Conservation (phyloP, 208 protist species). For the Balamuthia mandrillaris region DNA sequence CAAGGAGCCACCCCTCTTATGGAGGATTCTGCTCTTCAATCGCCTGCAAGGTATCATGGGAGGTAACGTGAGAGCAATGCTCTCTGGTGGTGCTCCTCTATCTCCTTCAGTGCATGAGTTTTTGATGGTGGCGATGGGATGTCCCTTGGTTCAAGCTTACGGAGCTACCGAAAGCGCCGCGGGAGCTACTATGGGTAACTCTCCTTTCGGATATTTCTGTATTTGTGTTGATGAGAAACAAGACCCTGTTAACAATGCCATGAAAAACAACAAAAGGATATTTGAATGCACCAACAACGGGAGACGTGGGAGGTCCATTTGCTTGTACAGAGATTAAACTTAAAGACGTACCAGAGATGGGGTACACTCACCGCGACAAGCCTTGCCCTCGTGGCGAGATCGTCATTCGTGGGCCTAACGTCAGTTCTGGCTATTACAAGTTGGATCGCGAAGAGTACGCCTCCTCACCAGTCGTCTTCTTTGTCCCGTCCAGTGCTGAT, state of each 20-base stretch:
- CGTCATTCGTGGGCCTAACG: conserved; percentile 19
- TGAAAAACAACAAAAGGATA: not conserved
- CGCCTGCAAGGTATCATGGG: not conserved
- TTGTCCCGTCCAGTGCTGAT: not conserved
- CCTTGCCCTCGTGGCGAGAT: conserved; percentile 19
- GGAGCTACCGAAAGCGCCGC: conserved; percentile 25
- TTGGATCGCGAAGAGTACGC: conserved; percentile 10
- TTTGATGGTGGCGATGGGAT: not conserved
- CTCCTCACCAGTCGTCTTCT: not conserved
- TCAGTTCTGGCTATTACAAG: conserved; percentile 28
- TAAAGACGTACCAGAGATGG: not conserved
- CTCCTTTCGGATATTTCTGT: no score
- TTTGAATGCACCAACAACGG: not conserved
- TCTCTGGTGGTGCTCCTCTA: not conserved
- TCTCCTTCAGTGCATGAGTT: not conserved
- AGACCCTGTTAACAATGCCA: not conserved
- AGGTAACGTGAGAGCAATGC: not conserved
- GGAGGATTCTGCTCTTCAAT: conserved; percentile 41
- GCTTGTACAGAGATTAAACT: conserved; percentile 46
- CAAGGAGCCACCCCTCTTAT: no score
- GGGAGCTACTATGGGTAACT: no score
- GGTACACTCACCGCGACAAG: conserved; percentile 2
- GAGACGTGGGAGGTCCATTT: no score
- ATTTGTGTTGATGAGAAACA: no score
- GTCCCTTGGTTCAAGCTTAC: not conserved